Percentiles rank a stretch among this genome's conserved stretches.
Evolutionary conservation across 306 rosid species (phyloP).

Genomic region (Dicorynia guianensis): DNA sequence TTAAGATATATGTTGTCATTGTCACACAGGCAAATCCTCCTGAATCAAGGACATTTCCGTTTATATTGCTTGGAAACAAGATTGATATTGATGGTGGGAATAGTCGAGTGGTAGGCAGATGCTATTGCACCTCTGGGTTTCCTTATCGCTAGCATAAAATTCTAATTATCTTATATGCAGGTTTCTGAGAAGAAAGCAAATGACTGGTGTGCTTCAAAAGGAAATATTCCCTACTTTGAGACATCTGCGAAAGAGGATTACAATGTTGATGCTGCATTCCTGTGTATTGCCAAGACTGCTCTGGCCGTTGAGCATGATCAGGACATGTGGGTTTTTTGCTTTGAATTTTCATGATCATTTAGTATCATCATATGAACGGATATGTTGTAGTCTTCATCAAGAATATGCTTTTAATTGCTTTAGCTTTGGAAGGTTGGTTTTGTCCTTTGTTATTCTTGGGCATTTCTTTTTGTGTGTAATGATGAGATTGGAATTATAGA

Average conservation of each 20-base stretch:
- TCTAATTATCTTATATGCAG: constrained; percentile 57
- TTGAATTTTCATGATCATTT: constrained; percentile 9
- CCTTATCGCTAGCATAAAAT: constrained; percentile 6
- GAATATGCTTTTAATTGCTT: neutral
- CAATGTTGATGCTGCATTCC: constrained; percentile 88
- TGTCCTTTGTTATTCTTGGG: neutral
- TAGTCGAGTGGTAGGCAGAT: constrained; percentile 86
- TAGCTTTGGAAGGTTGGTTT: neutral
- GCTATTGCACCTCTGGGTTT: constrained; percentile 5
- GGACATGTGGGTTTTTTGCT: constrained; percentile 74
- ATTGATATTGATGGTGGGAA: constrained; percentile 95
- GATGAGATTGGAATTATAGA: neutral
- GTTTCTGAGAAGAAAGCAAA: constrained; percentile 96
- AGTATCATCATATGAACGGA: too few species aligned
- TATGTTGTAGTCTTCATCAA: neutral
- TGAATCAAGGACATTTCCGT: constrained; percentile 76
- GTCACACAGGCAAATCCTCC: constrained; percentile 75
- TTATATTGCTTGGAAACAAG: constrained; percentile 93
- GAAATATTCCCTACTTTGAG: constrained; percentile 86
- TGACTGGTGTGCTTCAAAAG: constrained; percentile 92
- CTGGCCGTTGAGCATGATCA: constrained; percentile 78
- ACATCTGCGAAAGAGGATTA: constrained; percentile 92
- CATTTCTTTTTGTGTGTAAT: constrained; percentile 1
- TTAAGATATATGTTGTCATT: constrained; percentile 24
- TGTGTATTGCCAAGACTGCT: constrained; percentile 85